Percentiles rank a stretch among this genome's conserved stretches.
phyloP scores from a whole-genome alignment of 1,284 basidiomycete species.

The Trametes pubescens region DNA sequence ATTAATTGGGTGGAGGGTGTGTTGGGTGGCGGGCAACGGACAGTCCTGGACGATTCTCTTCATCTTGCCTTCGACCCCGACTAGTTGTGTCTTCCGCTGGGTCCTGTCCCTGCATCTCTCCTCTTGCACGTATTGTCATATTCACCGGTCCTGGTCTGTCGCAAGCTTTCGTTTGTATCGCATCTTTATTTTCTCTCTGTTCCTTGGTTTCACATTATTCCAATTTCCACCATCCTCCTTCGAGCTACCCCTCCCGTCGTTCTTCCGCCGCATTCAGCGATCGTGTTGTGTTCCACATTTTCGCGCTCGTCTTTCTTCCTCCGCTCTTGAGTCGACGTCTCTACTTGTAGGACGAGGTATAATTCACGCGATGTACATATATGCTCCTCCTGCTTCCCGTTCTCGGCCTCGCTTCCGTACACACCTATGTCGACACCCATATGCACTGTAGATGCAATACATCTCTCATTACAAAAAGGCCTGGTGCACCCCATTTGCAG shows the following conservation, averaged over 20 bases:
- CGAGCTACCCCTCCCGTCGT: not conserved
- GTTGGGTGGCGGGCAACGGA: slow-evolving; percentile 26
- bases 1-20: slow-evolving; percentile 15
- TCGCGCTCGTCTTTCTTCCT: slow-evolving; percentile 1
- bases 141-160: not conserved
- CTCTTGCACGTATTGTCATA: slow-evolving; percentile 9
- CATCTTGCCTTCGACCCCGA: slow-evolving; percentile 11
- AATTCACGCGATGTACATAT: slow-evolving; percentile 35
- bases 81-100: not conserved
- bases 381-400: slow-evolving; percentile 1
- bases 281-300: slow-evolving; percentile 16
- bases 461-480: not conserved
- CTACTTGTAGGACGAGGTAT: slow-evolving; percentile 33
- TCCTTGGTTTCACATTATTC: not conserved
- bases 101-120: not conserved
- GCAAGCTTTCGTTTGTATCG: slow-evolving; percentile 28
- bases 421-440: not conserved
- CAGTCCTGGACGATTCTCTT: slow-evolving; percentile 25
- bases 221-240: no score
- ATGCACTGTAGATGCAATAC: slow-evolving; percentile 9
- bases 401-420: not conserved
- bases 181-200: slow-evolving; percentile 33
- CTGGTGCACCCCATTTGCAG: not conserved
- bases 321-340: not conserved
- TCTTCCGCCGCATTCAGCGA: slow-evolving; percentile 1